Base-by-base conservation (phyloP, 1,284 basidiomycete genomes). In the Cryptococcus floricola region DNA sequence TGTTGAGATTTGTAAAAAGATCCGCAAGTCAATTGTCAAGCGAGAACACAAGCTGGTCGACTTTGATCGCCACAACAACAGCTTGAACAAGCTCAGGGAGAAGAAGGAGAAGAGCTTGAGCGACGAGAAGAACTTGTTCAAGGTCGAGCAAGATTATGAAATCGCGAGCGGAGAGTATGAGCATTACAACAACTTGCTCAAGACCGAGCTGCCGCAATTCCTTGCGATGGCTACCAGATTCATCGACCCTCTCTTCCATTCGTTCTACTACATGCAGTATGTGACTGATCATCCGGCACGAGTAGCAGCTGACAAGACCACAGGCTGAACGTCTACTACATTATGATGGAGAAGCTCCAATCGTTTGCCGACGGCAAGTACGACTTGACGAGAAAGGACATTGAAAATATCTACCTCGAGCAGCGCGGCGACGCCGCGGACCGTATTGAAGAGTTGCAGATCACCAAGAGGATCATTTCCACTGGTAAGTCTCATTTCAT, bases 241-340 rank as follows among this genome's bases (percentile, higher is more conserved):
- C 78, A 90, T 98, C 72, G 89, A 95, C 63, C 96, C 96, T 1
- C 80, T 98, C 14, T 98, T 97, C 83, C 88, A 97, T 71, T 95
- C 91, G 25, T 94, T 95, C 82, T 99, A 91, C 82, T 99, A 97
- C 78, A 98, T 98, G 95, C 93, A 98, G 91, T 93, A 66, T 69
- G 90, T 85, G 25, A 46, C 41, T 43, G 38, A 53, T 45, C 43
- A 23, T 39, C 39, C n/a, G 31, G 12, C 31, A 34, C 27, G 47
- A 60, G 51, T n/a, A 61, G 28, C 10, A 44, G 54, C 58, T 61
- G 45, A 62, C 46, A 14, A 12, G 13, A 18, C 14, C 4, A 7
- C 58, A 94, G 88, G 76, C 79, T 95, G 65, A 97, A 97, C 77
- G 88, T 97, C 55, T 95, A 87, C 78, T 97, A 96, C 77, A 80